Evolutionary conservation across 805 yeast genomes (phyloP).

Genomic region (Kazachstania bromeliacearum): DNA sequence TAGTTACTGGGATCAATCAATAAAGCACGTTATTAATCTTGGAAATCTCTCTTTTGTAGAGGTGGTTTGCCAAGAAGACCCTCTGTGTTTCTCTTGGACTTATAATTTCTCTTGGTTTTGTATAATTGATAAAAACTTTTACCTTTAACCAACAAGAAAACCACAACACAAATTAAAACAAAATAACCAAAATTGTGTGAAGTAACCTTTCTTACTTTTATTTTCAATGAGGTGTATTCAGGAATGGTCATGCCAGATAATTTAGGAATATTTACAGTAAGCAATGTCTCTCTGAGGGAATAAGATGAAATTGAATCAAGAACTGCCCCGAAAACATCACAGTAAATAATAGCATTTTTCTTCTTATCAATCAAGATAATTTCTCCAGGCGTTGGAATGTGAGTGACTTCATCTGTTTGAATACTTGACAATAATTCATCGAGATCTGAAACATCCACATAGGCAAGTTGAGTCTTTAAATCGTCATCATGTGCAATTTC

Average conservation of each 20-base stretch:
- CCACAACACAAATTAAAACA: too few species aligned
- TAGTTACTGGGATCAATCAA: too few species aligned
- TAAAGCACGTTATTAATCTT: too few species aligned
- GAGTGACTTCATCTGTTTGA: slow-evolving; percentile 14
- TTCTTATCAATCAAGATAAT: slow-evolving; percentile 40
- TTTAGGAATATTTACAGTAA: slow-evolving; percentile 34
- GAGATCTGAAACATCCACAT: slow-evolving; percentile 39
- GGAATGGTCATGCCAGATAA: too few species aligned
- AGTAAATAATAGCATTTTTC: slow-evolving; percentile 29
- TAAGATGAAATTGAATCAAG: slow-evolving; percentile 31
- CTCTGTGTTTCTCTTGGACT: slow-evolving; percentile 16
- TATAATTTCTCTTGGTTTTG: slow-evolving; percentile 10
- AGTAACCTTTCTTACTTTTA: too few species aligned
- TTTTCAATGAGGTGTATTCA: too few species aligned
- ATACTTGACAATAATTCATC: slow-evolving; percentile 20
- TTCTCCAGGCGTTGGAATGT: slow-evolving; percentile 41
- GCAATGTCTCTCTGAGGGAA: slow-evolving; percentile 31
- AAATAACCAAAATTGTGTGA: too few species aligned
- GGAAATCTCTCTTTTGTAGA: slow-evolving; percentile 8
- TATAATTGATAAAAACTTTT: background rate
- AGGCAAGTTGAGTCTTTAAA: slow-evolving; percentile 37
- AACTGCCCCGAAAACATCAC: slow-evolving; percentile 29
- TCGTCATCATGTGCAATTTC: slow-evolving; percentile 40
- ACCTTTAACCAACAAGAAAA: background rate
- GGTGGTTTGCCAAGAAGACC: slow-evolving; percentile 13